Base-by-base conservation (phyloP, 371 early-diverging fungal species). In the Blastocladiella emersonii region DNA sequence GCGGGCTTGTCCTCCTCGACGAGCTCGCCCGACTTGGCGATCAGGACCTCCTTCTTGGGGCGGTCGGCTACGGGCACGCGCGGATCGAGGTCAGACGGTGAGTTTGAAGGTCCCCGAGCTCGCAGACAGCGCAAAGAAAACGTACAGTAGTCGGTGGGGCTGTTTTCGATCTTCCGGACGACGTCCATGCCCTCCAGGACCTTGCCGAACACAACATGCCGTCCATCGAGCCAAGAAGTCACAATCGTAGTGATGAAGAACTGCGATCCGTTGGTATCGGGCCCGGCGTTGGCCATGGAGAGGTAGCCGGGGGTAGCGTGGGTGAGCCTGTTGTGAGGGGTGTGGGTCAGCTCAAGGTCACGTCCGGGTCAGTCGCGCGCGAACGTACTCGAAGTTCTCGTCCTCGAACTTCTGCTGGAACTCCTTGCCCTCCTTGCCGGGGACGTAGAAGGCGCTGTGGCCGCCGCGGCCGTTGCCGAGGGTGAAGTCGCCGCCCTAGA, bases 141-240 rank as follows among this genome's bases (percentile, higher is more conserved):
- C 41, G 13, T 41, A 41, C 30, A 8, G 21, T 23, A 51, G 30
- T 10, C 12, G 30, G 53, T 51, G 30, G 8, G 27, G 15, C 30
- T 51, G 30, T 25, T 30, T 19, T 51, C 53, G 5, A 51, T 51
- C 53, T 27, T 30, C 8, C 17, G 13, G 8, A 51, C 53, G 21
- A 51, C 53, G 1, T 51, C 30, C 27, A 51, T 30, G 53, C 53
- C 95, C 68, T 88, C 82, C 61, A 78, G 71, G 37, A 99, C 98
- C 51, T 74, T 56, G 63, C 99, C 99, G 75, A 99, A 99, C 51
- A 99, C 99, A 64, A 95, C 95, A 84, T 99, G 99, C 82, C 92
- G 93, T 68, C 92, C 92, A 78, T 99, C 95, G 68, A 99, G 87
- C 98, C 97, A 95, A 35, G 82, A 60, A 53, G 86, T 82, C 72